Evolutionary conservation across 1,139 yeast species (phyloP).

Genomic region (Saccharomyces hybrid): DNA sequence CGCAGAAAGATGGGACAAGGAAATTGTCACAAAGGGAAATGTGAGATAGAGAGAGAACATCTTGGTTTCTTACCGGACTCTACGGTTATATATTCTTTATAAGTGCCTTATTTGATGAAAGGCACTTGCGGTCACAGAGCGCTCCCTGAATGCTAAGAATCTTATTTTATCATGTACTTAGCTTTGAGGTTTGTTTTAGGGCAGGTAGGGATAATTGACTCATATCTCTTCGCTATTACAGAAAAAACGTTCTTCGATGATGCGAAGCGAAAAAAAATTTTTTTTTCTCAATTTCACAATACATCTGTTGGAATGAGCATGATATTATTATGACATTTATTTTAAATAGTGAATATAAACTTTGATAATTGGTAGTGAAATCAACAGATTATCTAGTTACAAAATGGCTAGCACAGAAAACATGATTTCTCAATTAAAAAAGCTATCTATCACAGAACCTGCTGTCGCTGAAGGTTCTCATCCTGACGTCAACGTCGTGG

Average conservation of each 20-base stretch:
- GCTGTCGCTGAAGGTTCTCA: constrained; percentile 19
- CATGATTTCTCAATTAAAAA: constrained; percentile 15
- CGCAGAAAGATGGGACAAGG: background rate
- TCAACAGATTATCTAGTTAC: background rate
- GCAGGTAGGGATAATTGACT: background rate
- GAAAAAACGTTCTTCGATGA: background rate
- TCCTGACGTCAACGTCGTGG: constrained; percentile 28
- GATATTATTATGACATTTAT: background rate
- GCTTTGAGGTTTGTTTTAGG: background rate
- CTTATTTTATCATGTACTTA: background rate
- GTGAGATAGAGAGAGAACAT: background rate
- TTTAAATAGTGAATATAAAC: background rate
- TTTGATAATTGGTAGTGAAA: background rate
- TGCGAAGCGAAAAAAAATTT: background rate
- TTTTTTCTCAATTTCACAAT: background rate
- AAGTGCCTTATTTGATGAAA: background rate
- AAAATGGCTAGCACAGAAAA: constrained; percentile 13
- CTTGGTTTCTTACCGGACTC: background rate
- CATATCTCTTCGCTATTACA: background rate
- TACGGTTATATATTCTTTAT: background rate
- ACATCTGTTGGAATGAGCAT: background rate
- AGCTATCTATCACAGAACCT: constrained; percentile 21
- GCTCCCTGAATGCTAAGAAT: background rate
- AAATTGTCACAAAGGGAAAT: background rate
- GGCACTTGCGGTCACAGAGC: background rate